A percentile compares a stretch with the other conserved stretches of the same genome.
These are phyloP conservation scores for Phytophthora capsici DNA, from an alignment of 352 stramenopile species.

Conservation along the genomic window DNA sequence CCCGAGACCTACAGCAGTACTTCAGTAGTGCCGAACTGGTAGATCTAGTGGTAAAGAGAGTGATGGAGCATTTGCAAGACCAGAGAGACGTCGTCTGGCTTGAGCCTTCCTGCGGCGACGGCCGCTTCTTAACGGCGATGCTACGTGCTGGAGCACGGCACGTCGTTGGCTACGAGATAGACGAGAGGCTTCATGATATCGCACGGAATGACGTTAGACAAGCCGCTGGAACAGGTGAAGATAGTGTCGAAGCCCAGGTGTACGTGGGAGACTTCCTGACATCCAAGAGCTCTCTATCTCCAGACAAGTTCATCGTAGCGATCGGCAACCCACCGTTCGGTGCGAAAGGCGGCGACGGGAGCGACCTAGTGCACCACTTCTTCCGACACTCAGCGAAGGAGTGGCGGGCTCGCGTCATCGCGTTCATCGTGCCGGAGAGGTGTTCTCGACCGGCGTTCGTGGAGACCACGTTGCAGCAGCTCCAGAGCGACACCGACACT, in stretches of 20 bases:
- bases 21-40: slow-evolving; percentile 65
- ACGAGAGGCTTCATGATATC: slow-evolving; percentile 34
- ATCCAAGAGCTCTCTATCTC: slow-evolving; percentile 29
- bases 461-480: slow-evolving; percentile 37
- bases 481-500: slow-evolving; percentile 8
- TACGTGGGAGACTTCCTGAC: slow-evolving; percentile 58
- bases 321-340: slow-evolving; percentile 81
- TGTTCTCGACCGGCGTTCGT: slow-evolving; percentile 55
- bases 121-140: slow-evolving; percentile 55
- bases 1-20: slow-evolving; percentile 74
- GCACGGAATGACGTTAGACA: slow-evolving; percentile 25
- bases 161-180: slow-evolving; percentile 71
- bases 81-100: slow-evolving; percentile 51
- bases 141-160: slow-evolving; percentile 42
- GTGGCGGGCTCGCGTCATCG: slow-evolving; percentile 61
- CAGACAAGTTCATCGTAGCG: slow-evolving; percentile 41
- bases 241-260: slow-evolving; percentile 33
- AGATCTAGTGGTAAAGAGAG: slow-evolving; percentile 39
- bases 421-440: slow-evolving; percentile 75
- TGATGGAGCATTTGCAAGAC: slow-evolving; percentile 24
- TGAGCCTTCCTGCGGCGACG: slow-evolving; percentile 79
- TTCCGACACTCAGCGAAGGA: slow-evolving; percentile 49
- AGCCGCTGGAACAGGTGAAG: background rate
- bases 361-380: slow-evolving; percentile 67
- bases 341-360: slow-evolving; percentile 22